These are phyloP conservation scores for Taphrina flavorubra DNA, from an alignment of 1,139 yeast species.

Conservation along the genomic window DNA sequence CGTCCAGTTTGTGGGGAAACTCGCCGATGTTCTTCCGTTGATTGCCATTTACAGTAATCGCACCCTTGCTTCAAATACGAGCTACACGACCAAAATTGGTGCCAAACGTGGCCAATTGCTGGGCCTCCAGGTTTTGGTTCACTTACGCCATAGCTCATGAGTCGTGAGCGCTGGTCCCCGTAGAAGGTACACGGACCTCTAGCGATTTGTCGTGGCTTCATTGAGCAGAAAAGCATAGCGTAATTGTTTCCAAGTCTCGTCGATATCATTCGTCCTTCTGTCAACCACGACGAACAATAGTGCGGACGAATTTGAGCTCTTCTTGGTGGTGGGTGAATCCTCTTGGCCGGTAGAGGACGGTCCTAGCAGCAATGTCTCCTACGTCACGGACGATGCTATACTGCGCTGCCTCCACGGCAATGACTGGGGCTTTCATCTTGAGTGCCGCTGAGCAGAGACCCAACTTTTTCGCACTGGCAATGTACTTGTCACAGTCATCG, in stretches of 20 bases:
- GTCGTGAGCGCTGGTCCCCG: too few species aligned
- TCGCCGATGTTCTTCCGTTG: not conserved
- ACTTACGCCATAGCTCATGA: slow-evolving; percentile 1
- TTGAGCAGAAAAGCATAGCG: too few species aligned
- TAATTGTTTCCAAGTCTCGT: too few species aligned
- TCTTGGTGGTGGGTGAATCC: too few species aligned
- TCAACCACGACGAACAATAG: too few species aligned
- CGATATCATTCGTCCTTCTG: not conserved
- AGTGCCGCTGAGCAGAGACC: slow-evolving; percentile 54
- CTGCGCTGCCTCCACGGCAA: slow-evolving; percentile 45
- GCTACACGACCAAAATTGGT: not conserved
- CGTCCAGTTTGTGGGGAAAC: slow-evolving; percentile 13
- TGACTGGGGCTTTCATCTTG: slow-evolving; percentile 51
- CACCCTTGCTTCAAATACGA: not conserved
- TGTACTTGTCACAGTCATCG: slow-evolving; percentile 56
- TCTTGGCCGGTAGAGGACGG: not conserved
- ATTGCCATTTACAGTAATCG: too few species aligned
- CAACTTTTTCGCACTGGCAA: slow-evolving; percentile 57
- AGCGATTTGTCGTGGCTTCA: too few species aligned
- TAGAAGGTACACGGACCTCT: too few species aligned
- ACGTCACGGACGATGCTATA: slow-evolving; percentile 18
- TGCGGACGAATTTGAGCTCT: too few species aligned
- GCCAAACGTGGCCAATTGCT: slow-evolving; percentile 12
- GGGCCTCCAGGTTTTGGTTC: not conserved
- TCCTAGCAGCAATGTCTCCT: slow-evolving; percentile 7